Evolutionary conservation across 108 stramenopile genomes (phyloP), one percentile per base, ranked within the genome.

Genomic region (Seminavis robusta): DNA sequence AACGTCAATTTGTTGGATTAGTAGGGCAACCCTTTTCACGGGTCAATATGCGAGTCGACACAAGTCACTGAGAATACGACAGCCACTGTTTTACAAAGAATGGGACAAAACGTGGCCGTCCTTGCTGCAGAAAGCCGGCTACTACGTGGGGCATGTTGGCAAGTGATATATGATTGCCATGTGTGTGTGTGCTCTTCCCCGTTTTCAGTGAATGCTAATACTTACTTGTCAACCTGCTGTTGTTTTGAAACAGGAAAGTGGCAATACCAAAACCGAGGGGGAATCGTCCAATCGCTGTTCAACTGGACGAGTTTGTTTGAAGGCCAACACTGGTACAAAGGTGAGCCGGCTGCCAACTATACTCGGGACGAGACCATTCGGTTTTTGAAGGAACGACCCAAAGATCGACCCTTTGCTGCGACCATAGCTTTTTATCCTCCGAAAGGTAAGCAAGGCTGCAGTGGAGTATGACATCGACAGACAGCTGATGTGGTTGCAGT

Each of bases 351-450:
- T n/a, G n/a, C n/a, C n/a, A n/a, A 90, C 31, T 61, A 74, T 25
- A 21, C 39, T 0, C 23, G 24, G 15, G 16, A 4, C 11, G 21
- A 29, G 11, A 8, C n/a, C 6, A 51, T 79, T 11, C 50, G 74
- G 3, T 84, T 83, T 63, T 55, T 84, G 25, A 27, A 33, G 0
- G 46, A 71, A 8, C 59, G 82, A 24, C 59, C 77, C 21, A 72
- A 69, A 34, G 52, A 70, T 17, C 76, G 61, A 40, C 79, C 79
- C 1, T 88, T 84, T 59, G 70, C 74, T 38, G 33, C 83, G n/a
- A 80, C 75, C 29, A 79, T 88, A 15, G 75, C 78, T 17, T 88
- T 84, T 39, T 84, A 80, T 77, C 76, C 87, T 0, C 76, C 87
- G 3, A 77, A 88, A 52, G 68, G 83, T 28, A 63, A 79, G 2